Base-by-base conservation (phyloP, 2,329 filamentous ascomycete species). In the Fusarium poae region DNA sequence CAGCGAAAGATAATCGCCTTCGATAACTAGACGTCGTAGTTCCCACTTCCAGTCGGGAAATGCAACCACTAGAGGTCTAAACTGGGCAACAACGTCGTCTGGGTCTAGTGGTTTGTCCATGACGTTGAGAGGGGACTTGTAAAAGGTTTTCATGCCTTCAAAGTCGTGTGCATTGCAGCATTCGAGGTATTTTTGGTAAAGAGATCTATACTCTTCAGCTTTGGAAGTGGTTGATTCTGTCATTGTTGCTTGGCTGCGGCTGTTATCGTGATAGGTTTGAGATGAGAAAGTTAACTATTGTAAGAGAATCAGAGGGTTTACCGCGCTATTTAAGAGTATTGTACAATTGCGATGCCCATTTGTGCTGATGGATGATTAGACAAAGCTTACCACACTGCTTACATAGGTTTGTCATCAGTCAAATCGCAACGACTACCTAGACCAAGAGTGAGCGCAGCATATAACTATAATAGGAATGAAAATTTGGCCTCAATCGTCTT, bases 1-100 rank as follows among this genome's bases (percentile, higher is more conserved):
- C 4, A 62, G 29, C 0, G 57, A 62, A 6, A 62, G 42, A 4
- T 48, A 62, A 1, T 62, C 42, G 2, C 60, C 48, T 3, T 62
- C 35, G 20, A 48, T 48, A 2, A 15, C 27, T 9, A 62, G 23
- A 5, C 53, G 60, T 54, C 49, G 15, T 3, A 62, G 2, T 2
- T 48, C 30, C 57, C 57, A 62, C 6, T 62, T 51, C 60, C 60
- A 62, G 8, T 62, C 60, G 2, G 57, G 57, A n/a, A 63, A 63
- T 12, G 60, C 60, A 3, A 35, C 49, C 12, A 62, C 25, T 25
- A 56, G 18, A 13, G 60, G 60, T 1, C 43, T 27, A 3, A 63
- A 63, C 4, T 60, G 60, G 1, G 49, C 32, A 2, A 52, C 54
- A 10, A 21, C 59, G 8, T 55, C 11, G 25, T 56, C 48, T 15